These are phyloP conservation scores for Moniliophthora roreri DNA, from an alignment of 1,284 basidiomycete species.

Conservation along the genomic window DNA sequence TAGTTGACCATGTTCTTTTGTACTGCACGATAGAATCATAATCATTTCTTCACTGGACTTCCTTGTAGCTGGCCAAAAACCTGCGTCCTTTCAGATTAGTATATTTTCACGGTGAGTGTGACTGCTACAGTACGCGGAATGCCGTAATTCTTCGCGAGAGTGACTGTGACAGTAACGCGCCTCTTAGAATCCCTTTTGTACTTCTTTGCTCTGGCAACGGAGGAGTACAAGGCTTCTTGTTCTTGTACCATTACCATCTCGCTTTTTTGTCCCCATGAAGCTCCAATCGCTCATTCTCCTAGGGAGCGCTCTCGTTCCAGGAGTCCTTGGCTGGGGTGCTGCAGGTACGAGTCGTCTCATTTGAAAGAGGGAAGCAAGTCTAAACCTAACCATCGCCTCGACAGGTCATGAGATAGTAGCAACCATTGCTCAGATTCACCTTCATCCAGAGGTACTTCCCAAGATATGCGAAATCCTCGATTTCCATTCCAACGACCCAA, in stretches of 20 bases:
- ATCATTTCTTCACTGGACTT: too few species aligned
- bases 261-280: conserved; percentile 6
- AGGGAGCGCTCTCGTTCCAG: conserved; percentile 15
- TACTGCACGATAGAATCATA: too few species aligned
- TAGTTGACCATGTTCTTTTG: too few species aligned
- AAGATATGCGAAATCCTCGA: conserved; percentile 74
- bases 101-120: too few species aligned
- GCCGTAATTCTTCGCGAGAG: neutral
- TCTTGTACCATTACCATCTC: conserved; percentile 6
- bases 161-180: neutral
- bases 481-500: conserved; percentile 35
- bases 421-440: conserved; percentile 89
- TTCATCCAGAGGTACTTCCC: conserved; percentile 73
- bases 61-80: too few species aligned
- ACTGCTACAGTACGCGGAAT: too few species aligned
- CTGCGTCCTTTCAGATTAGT: too few species aligned
- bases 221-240: conserved; percentile 7
- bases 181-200: conserved; percentile 2
- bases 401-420: conserved; percentile 89
- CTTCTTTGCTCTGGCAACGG: neutral
- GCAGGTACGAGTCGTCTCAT: conserved; percentile 25
- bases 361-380: neutral
- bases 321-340: conserved; percentile 33
- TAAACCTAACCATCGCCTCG: neutral
- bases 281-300: conserved; percentile 1